A percentile compares a stretch with the other conserved stretches of the same genome.
phyloP scores from a whole-genome alignment of 1,139 yeast genomes.

The Hemisphaericaspora xylofermentans region DNA sequence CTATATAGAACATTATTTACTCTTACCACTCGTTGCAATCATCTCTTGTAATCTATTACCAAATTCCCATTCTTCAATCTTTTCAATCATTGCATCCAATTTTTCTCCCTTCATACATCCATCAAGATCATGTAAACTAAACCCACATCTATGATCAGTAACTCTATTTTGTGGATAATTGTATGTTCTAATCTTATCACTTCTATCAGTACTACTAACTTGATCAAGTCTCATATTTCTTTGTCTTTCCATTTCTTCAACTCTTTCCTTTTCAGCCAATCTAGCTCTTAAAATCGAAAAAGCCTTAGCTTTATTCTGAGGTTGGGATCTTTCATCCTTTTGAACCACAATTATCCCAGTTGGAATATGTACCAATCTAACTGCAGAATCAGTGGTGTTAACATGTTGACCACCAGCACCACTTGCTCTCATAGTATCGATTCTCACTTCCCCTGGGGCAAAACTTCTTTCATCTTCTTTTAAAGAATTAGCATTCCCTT shows the following conservation, averaged over 20 bases:
- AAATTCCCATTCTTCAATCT: constrained; percentile 28
- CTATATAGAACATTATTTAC: background rate
- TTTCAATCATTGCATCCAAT: constrained; percentile 55
- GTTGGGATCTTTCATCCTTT: constrained; percentile 96
- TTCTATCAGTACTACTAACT: constrained; percentile 83
- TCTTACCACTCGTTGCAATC: constrained; percentile 4
- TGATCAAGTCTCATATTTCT: constrained; percentile 72
- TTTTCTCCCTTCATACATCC: constrained; percentile 75
- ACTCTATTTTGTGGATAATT: constrained; percentile 90
- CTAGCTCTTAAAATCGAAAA: constrained; percentile 78
- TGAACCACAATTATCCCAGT: constrained; percentile 86
- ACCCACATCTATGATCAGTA: constrained; percentile 91
- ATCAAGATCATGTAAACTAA: constrained; percentile 71
- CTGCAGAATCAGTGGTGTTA: constrained; percentile 97
- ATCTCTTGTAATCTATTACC: constrained; percentile 24
- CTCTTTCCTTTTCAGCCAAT: constrained; percentile 77
- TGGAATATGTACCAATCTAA: constrained; percentile 86
- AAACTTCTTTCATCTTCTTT: constrained; percentile 68
- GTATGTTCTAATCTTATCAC: constrained; percentile 92
- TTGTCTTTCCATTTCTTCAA: constrained; percentile 63
- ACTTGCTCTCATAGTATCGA: constrained; percentile 94
- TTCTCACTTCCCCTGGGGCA: constrained; percentile 82
- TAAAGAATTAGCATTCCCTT: constrained; percentile 56
- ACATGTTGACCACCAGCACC: constrained; percentile 99
- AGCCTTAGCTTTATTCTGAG: constrained; percentile 93